phyloP scores from a whole-genome alignment of 305 asterid genomes.

The Stenogyne calaminthoides region DNA sequence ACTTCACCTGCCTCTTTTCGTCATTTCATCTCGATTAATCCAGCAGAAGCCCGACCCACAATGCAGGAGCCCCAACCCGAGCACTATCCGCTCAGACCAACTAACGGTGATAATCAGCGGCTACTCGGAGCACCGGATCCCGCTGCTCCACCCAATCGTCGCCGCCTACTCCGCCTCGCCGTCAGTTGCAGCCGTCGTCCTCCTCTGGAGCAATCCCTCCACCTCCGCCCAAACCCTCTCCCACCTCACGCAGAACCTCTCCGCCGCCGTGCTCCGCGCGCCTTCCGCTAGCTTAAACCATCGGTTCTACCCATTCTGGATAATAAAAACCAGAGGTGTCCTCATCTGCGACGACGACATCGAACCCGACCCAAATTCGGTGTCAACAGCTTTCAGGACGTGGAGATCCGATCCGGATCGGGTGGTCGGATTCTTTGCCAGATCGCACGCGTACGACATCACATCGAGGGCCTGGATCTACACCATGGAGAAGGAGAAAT shows the following conservation, averaged over 20 bases:
- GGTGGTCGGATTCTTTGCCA: slow-evolving; percentile 70
- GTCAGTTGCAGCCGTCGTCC: slow-evolving; percentile 53
- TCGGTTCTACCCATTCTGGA: slow-evolving; percentile 66
- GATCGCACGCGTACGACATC: slow-evolving; percentile 82
- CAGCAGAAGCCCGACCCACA: slow-evolving; percentile 31
- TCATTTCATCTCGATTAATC: slow-evolving; percentile 48
- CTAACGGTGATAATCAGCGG: slow-evolving; percentile 84
- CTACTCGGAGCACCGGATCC: slow-evolving; percentile 80
- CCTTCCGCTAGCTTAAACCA: slow-evolving; percentile 70
- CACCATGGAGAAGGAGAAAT: slow-evolving; percentile 66
- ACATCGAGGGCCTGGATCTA: slow-evolving; percentile 64
- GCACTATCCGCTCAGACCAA: slow-evolving; percentile 60
- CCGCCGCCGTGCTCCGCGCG: slow-evolving; percentile 55
- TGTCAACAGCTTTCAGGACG: slow-evolving; percentile 63
- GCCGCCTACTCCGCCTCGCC: slow-evolving; percentile 65
- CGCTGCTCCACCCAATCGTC: slow-evolving; percentile 63
- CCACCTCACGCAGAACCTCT: too few relatives aligned
- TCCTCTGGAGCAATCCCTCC: slow-evolving; percentile 84
- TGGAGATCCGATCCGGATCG: slow-evolving; percentile 72
- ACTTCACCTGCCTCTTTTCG: slow-evolving; percentile 42
- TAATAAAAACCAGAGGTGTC: slow-evolving; percentile 59
- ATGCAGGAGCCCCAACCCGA: slow-evolving; percentile 40
- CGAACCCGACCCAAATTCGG: slow-evolving; percentile 52
- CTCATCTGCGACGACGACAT: slow-evolving; percentile 92
- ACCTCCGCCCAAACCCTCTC: too few relatives aligned